A percentile compares a stretch with the other conserved stretches of the same genome.
These are phyloP conservation scores for Chrysanthemum makinoi DNA, from an alignment of 129 eudicot genomes.

Conservation along the genomic window DNA sequence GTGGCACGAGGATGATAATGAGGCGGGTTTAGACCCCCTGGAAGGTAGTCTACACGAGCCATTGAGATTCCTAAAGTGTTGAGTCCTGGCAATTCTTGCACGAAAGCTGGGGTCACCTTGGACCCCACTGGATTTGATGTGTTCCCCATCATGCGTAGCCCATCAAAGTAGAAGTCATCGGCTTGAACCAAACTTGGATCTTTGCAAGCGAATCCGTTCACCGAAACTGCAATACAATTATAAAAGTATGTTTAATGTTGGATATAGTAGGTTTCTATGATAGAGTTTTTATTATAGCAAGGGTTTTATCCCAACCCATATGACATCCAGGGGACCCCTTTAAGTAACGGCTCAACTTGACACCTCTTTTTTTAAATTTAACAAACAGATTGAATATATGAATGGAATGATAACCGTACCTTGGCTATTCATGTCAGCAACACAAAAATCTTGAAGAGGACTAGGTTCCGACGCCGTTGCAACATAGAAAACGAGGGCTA, in stretches of 20 bases:
- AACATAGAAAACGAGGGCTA: constrained; percentile 6
- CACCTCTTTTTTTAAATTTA: not conserved
- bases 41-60: constrained; percentile 42
- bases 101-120: constrained; percentile 30
- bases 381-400: not conserved
- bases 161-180: constrained; percentile 40
- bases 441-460: constrained; percentile 49
- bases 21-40: constrained; percentile 48
- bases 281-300: no score
- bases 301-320: no score
- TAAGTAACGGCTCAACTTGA: not conserved
- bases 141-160: constrained; percentile 38
- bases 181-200: constrained; percentile 25
- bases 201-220: constrained; percentile 35
- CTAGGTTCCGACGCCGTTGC: constrained; percentile 27
- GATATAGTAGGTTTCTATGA: no score
- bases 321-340: not conserved
- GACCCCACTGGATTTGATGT: constrained; percentile 42
- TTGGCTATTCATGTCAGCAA: constrained; percentile 29
- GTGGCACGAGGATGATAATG: constrained; percentile 40
- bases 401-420: constrained; percentile 8
- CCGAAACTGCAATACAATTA: constrained; percentile 19
- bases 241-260: not conserved
- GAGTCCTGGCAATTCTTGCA: constrained; percentile 40
- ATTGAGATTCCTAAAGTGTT: constrained; percentile 52